Base-by-base conservation (phyloP, 441 rosid species). In the Erodium trifolium region DNA sequence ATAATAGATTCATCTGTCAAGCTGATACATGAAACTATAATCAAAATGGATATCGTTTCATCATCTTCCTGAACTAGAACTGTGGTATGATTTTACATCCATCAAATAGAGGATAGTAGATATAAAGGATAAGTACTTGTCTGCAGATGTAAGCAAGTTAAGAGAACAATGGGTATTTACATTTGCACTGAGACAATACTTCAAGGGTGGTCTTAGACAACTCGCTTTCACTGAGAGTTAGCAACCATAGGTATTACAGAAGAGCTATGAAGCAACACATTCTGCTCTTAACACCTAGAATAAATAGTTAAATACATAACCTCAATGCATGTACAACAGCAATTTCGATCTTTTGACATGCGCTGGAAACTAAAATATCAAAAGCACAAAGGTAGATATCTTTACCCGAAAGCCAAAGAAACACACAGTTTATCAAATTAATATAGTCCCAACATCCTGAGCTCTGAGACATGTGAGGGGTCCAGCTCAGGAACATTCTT, bases 391-490 rank as follows among this genome's bases (percentile, higher is more conserved):
- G 70, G 60, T 34, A 17, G 55, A 68, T 67, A 41, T 41, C 55
- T 82, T 74, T 78, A 80, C 83, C 65, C 18, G 43, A 68, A 69
- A 67, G 59, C 63, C 18, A 57, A 65, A 12, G 66, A 65, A 3
- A 67, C 57, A 65, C 72, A 37, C 12, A 67, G 62, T 65, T 62
- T 68, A 14, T n/a, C 70, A 71, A 73, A 74, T 78, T 73, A 94
- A 72, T 83, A 94, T 49, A 94, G 97, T 73, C 98, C 99, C 87
- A 94, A 72, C 94, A 94, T 94, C 77, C 91, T 82, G 69, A 94
- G 86, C 78, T 94, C 96, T 35, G 93, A 79, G 73, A 94, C 77
- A 80, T 92, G 99, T 83, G 91, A 82, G 37, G 86, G 84, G 70
- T 88, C 97, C 63, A 94, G 98, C 74, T 87, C 99, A 49, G 91